Base-by-base conservation (phyloP, 805 yeast species). In the Saccharomyces kudriavzevii region DNA sequence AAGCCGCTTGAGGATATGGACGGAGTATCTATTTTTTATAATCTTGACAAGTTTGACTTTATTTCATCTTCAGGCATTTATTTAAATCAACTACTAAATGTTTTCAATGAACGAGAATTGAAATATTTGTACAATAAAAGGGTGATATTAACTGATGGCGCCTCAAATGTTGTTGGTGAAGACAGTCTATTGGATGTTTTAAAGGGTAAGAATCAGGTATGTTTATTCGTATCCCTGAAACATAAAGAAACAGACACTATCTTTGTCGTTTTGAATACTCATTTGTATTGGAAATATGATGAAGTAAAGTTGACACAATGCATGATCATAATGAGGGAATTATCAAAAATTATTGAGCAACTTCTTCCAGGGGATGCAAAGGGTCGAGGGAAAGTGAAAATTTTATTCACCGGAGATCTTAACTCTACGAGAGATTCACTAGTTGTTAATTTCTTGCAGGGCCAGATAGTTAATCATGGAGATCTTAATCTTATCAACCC, bases 21-120 rank as follows among this genome's bases (percentile, higher is more conserved):
- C 63, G 87, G 87, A 8, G 84, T 81, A 9, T 77, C 83, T 0
- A 71, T 82, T 2, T 80, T 81, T 59, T 76, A 76, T 52, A 79
- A 81, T 55, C 58, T 61, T n/a, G 64, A 70, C 17, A 75, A 77
- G 57, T 82, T 82, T 55, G 77, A 78, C 26, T 64, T 64, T 43
- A 50, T 73, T 2, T 69, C 71, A 26, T 64, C 70, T 3, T 60
- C 68, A 17, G 67, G 70, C 25, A 67, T 74, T n/a, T 61, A 65
- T 52, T 62, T 74, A 30, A 67, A 65, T 52, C 64, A 68, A 51
- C 50, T 66, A n/a, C 46, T 64, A 10, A 62, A 63, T n/a, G 66
- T 63, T 13, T 68, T 68, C 49, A 64, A 61, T 52, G 54, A 60
- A 20, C 52, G 55, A 24, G 72, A 68, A 52, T 49, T 67, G 20